These are phyloP conservation scores for Hymenoscyphus occultus DNA, from an alignment of 2,329 filamentous ascomycete genomes.

Conservation along the genomic window DNA sequence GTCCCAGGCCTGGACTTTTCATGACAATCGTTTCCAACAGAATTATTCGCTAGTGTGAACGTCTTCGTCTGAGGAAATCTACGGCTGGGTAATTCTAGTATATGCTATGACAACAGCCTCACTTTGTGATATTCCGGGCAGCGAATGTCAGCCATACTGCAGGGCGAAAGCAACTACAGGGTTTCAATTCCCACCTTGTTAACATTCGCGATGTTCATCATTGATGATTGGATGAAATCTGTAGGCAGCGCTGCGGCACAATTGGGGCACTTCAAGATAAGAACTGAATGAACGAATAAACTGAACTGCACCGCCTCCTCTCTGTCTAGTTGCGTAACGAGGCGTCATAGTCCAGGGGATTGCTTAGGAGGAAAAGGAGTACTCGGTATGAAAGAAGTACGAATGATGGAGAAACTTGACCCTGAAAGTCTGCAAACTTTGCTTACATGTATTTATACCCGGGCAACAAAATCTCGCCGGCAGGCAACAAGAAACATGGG, in stretches of 20 bases:
- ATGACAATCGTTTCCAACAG: not conserved
- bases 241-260: not conserved
- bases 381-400: too few species aligned
- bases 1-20: not conserved
- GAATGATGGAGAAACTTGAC: too few species aligned
- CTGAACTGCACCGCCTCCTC: not conserved
- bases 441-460: too few species aligned
- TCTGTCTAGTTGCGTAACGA: not conserved
- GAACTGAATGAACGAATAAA: not conserved
- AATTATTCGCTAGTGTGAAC: not conserved
- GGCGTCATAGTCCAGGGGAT: too few species aligned
- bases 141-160: not conserved
- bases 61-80: not conserved
- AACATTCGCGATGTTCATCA: not conserved
- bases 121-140: not conserved
- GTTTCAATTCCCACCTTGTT: not conserved
- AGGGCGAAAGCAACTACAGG: not conserved
- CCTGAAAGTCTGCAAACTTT: too few species aligned
- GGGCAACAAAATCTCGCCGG: too few species aligned
- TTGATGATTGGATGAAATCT: not conserved
- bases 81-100: not conserved
- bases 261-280: not conserved
- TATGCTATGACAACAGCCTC: not conserved
- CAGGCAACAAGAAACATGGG: too few species aligned
- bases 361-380: too few species aligned